These are phyloP conservation scores for Fennellomyces sp. DNA, from an alignment of 371 early-diverging fungal genomes.

Conservation along the genomic window DNA sequence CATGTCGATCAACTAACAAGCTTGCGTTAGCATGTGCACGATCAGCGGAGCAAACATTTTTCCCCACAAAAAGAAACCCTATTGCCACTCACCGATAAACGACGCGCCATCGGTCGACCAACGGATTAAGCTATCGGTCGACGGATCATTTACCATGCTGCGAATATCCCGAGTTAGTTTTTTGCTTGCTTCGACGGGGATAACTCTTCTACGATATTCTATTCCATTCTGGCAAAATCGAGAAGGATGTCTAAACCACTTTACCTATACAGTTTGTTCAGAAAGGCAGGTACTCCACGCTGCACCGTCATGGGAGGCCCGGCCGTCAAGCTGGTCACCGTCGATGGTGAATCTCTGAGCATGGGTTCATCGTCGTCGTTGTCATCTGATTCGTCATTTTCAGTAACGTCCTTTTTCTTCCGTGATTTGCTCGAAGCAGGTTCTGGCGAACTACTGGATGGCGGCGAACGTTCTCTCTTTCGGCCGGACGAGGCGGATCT, in stretches of 20 bases:
- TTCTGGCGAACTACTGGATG: background rate
- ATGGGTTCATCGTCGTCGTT: slow-evolving; percentile 1
- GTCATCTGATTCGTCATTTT: background rate
- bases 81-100: slow-evolving; percentile 57
- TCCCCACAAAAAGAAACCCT: background rate
- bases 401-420: background rate
- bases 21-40: background rate
- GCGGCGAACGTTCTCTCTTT: slow-evolving; percentile 14
- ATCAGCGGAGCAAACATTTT: background rate
- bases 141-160: slow-evolving; percentile 74
- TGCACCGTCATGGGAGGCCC: slow-evolving; percentile 9
- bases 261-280: slow-evolving; percentile 27
- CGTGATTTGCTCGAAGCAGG: background rate
- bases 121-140: slow-evolving; percentile 67
- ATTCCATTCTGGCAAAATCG: background rate
- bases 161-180: slow-evolving; percentile 5
- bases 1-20: slow-evolving; percentile 61
- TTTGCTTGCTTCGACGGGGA: background rate
- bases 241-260: background rate
- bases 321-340: too few species aligned
- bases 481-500: background rate
- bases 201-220: background rate
- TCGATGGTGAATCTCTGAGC: too few species aligned
- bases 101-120: slow-evolving; percentile 80
- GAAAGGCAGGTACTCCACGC: slow-evolving; percentile 22